These are phyloP conservation scores for Penicillium sp. DNA, from an alignment of 2,329 filamentous ascomycete species.

Conservation along the genomic window DNA sequence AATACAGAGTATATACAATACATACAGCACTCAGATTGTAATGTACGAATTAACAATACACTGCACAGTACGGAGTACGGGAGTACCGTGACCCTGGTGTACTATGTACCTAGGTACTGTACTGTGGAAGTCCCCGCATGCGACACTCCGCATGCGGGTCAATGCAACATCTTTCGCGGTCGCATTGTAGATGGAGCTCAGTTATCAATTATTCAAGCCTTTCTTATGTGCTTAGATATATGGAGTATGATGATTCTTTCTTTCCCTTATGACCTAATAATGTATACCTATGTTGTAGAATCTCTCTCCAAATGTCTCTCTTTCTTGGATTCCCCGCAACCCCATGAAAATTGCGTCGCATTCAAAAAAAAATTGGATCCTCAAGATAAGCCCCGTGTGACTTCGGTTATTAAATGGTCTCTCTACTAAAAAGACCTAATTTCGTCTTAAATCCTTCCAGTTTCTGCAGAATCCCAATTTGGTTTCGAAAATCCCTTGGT, in stretches of 20 bases:
- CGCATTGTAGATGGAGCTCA: slow-evolving; percentile 1
- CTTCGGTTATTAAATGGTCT: slow-evolving; percentile 11
- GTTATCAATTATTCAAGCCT: neutral
- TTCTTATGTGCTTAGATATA: no score
- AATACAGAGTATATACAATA: no score
- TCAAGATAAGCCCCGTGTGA: slow-evolving; percentile 5
- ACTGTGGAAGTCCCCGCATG: slow-evolving; percentile 15
- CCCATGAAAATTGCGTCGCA: slow-evolving; percentile 2
- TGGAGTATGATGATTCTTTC: neutral
- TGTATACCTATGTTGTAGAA: neutral
- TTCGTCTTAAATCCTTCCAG: neutral
- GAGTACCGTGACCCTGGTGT: neutral
- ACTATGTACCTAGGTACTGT: neutral
- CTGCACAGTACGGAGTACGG: no score
- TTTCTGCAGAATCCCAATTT: neutral
- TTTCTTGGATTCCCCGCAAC: slow-evolving; percentile 7
- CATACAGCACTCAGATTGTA: no score
- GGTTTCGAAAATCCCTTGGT: neutral
- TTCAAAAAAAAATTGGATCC: slow-evolving; percentile 2
- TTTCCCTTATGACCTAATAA: neutral
- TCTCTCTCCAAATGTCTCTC: slow-evolving; percentile 1
- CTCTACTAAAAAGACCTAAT: neutral
- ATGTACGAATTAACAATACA: no score
- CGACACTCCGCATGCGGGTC: slow-evolving; percentile 19
- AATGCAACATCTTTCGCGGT: slow-evolving; percentile 7